These are phyloP conservation scores for Pseudogymnoascus pannorum DNA, from an alignment of 2,329 filamentous ascomycete genomes.

Conservation along the genomic window DNA sequence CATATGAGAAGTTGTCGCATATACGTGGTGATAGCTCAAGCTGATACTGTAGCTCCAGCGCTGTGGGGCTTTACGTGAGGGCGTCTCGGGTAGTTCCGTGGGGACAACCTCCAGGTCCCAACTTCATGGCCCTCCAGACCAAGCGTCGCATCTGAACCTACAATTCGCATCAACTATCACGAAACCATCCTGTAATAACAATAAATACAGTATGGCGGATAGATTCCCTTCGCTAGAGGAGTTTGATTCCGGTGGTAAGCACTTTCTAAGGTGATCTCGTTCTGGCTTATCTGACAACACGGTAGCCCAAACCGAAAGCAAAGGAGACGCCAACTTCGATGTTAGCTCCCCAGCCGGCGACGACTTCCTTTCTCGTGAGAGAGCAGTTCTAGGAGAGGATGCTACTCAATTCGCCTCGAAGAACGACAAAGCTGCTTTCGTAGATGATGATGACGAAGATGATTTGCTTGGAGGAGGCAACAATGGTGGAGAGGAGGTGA, in stretches of 20 bases:
- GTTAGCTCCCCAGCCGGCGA: constrained; percentile 55
- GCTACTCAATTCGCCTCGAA: constrained; percentile 80
- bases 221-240: constrained; percentile 54
- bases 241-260: constrained; percentile 44
- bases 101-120: constrained; percentile 3
- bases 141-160: constrained; percentile 5
- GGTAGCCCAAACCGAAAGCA: constrained; percentile 62
- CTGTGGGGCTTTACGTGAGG: constrained; percentile 4
- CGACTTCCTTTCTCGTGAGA: constrained; percentile 89
- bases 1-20: constrained; percentile 7
- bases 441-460: constrained; percentile 61
- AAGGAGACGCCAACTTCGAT: constrained; percentile 41
- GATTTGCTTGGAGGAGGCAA: constrained; percentile 57
- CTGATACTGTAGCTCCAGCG: constrained; percentile 5
- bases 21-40: constrained; percentile 5
- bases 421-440: constrained; percentile 60
- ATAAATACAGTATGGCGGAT: constrained; percentile 43
- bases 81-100: constrained; percentile 9
- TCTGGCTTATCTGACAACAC: constrained; percentile 15
- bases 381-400: constrained; percentile 84
- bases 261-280: constrained; percentile 5
- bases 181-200: constrained; percentile 5
- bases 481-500: constrained; percentile 33
- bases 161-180: constrained; percentile 1
- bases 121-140: not conserved